Percentiles rank a stretch among this genome's conserved stretches.
Conservation (phyloP, 2,329 filamentous ascomycete genomes). For the Apiospora kogelbergensis region DNA sequence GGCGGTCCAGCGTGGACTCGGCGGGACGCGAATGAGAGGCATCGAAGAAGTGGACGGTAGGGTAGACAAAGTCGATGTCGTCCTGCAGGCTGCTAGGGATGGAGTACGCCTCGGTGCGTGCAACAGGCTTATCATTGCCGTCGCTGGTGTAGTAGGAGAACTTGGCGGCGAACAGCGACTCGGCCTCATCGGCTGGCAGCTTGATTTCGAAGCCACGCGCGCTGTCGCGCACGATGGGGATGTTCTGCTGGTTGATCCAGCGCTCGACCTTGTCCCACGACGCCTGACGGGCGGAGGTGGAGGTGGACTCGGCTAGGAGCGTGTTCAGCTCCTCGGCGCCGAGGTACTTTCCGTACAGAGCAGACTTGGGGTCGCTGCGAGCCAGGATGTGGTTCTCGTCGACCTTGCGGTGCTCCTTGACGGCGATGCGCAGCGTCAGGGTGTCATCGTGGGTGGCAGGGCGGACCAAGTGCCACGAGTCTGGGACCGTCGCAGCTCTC, state of each 20-base stretch:
- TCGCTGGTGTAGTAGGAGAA: constrained; percentile 7
- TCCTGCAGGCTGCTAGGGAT: background rate
- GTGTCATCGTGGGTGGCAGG: background rate
- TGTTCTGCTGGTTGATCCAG: background rate
- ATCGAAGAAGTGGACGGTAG: constrained; percentile 8
- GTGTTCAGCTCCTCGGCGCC: background rate
- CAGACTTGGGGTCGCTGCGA: background rate
- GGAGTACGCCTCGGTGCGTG: constrained; percentile 10
- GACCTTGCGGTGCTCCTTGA: background rate
- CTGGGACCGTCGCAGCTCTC: background rate
- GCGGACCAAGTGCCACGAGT: background rate
- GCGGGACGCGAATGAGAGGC: background rate
- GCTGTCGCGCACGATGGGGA: background rate
- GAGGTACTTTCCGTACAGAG: background rate
- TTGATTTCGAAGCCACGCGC: constrained; percentile 5
- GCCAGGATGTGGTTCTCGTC: background rate
- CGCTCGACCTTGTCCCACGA: constrained; percentile 2
- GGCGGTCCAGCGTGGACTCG: background rate
- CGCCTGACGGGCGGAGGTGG: background rate
- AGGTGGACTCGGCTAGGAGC: background rate
- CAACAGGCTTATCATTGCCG: background rate
- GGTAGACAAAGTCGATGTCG: constrained; percentile 11
- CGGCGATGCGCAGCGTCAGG: constrained; percentile 7
- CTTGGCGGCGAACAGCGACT: background rate
- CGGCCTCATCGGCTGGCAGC: background rate